phyloP scores from a whole-genome alignment of 306 rosid species.

The Clitoria ternatea region DNA sequence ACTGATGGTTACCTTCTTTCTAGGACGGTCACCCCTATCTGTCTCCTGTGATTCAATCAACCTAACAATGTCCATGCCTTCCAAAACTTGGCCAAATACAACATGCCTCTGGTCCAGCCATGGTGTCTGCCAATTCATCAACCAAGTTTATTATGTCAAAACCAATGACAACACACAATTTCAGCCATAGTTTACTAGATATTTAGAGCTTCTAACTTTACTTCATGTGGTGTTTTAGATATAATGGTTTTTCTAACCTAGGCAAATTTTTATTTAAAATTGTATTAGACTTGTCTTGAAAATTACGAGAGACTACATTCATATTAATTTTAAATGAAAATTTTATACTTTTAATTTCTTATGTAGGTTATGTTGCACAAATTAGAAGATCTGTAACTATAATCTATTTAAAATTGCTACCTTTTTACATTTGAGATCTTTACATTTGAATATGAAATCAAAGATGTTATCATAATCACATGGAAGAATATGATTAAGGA shows the following conservation, averaged over 20 bases:
- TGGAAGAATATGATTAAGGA: slow-evolving; percentile 5
- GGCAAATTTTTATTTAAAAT: no score
- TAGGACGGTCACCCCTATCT: slow-evolving; percentile 90
- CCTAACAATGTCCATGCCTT: slow-evolving; percentile 79
- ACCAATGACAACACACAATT: background rate
- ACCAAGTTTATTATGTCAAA: background rate
- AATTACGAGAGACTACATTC: no score
- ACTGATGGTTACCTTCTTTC: slow-evolving; percentile 75
- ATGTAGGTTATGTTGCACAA: no score
- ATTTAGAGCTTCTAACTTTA: background rate
- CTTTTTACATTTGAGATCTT: background rate
- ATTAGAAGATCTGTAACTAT: no score
- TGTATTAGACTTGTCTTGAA: no score
- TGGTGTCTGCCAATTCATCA: slow-evolving; percentile 64
- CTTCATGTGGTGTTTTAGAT: no score
- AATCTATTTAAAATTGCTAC: background rate
- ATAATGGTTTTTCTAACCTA: no score
- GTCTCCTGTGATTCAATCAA: slow-evolving; percentile 82
- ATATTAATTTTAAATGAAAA: no score
- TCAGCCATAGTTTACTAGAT: slow-evolving; percentile 5
- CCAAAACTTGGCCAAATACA: slow-evolving; percentile 97
- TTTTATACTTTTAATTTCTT: no score
- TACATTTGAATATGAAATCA: background rate
- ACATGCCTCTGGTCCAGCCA: slow-evolving; percentile 97
- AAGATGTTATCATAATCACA: background rate